These are phyloP conservation scores for Paxillus rubicundulus DNA, from an alignment of 768 basidiomycete genomes.

Conservation along the genomic window DNA sequence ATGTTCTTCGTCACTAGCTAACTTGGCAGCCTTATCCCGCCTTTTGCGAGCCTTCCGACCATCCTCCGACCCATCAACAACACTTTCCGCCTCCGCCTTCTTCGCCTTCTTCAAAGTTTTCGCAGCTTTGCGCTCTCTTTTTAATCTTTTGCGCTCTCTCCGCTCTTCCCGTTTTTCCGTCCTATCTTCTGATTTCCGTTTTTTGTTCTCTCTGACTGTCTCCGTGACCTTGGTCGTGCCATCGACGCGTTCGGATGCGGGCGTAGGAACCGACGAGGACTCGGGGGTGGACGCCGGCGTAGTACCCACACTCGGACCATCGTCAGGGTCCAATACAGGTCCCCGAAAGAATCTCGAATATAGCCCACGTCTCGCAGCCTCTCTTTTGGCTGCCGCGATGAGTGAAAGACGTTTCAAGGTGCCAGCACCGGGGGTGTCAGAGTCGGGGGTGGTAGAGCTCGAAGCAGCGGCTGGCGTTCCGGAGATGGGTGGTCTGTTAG, in stretches of 20 bases:
- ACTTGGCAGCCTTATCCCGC: neutral
- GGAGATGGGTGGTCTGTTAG: conserved; percentile 58
- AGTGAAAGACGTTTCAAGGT: conserved; percentile 42
- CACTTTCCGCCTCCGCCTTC: neutral
- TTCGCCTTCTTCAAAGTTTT: conserved; percentile 13
- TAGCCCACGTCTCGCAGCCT: conserved; percentile 70
- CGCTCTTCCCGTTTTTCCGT: conserved; percentile 17
- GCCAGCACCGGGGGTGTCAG: conserved; percentile 8
- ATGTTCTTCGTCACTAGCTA: neutral
- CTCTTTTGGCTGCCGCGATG: conserved; percentile 66
- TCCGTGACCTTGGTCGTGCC: neutral
- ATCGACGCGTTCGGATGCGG: neutral
- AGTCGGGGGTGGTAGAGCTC: conserved; percentile 41
- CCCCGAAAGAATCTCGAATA: conserved; percentile 85
- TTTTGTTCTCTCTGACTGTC: conserved; percentile 3
- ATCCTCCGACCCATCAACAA: neutral
- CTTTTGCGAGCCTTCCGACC: conserved; percentile 3
- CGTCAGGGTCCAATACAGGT: conserved; percentile 56
- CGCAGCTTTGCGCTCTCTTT: conserved; percentile 19
- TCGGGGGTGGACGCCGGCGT: neutral
- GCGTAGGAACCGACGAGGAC: neutral
- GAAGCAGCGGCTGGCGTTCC: conserved; percentile 49
- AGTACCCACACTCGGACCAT: neutral
- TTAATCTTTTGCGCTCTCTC: conserved; percentile 23
- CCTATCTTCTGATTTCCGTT: conserved; percentile 7